phyloP scores from a whole-genome alignment of 1,139 yeast genomes.

The Meyerozyma smithsonii region DNA sequence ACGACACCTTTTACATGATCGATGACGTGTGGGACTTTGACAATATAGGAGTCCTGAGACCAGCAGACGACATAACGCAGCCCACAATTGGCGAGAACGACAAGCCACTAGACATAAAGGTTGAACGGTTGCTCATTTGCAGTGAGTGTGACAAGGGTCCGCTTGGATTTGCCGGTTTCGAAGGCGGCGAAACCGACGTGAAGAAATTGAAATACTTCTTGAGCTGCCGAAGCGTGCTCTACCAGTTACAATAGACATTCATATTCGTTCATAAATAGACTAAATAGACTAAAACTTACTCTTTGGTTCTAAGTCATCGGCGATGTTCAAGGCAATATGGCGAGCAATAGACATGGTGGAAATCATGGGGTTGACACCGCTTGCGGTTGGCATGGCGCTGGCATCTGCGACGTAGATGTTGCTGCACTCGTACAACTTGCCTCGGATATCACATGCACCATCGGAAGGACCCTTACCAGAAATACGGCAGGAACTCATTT shows the following conservation, averaged over 20 bases:
- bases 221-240: slow-evolving; percentile 40
- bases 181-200: slow-evolving; percentile 21
- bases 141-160: slow-evolving; percentile 78
- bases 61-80: slow-evolving; percentile 24
- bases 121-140: slow-evolving; percentile 54
- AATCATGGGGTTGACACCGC: slow-evolving; percentile 57
- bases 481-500: slow-evolving; percentile 57
- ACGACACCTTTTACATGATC: slow-evolving; percentile 31
- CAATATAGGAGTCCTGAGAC: slow-evolving; percentile 66
- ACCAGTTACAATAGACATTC: slow-evolving; percentile 15
- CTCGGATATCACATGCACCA: slow-evolving; percentile 48
- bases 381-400: slow-evolving; percentile 53
- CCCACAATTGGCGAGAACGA: slow-evolving; percentile 16
- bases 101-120: slow-evolving; percentile 17
- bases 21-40: slow-evolving; percentile 73
- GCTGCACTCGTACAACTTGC: slow-evolving; percentile 48
- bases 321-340: slow-evolving; percentile 30
- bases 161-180: slow-evolving; percentile 57
- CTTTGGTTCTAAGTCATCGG: slow-evolving; percentile 28
- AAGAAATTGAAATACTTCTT: slow-evolving; percentile 41
- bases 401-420: slow-evolving; percentile 56
- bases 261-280: slow-evolving; percentile 1
- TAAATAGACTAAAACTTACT: slow-evolving; percentile 21
- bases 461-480: slow-evolving; percentile 43
- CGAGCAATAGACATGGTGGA: slow-evolving; percentile 40